Evolutionary conservation across 768 basidiomycete species (phyloP).

Genomic region (Peribolospora baueri): DNA sequence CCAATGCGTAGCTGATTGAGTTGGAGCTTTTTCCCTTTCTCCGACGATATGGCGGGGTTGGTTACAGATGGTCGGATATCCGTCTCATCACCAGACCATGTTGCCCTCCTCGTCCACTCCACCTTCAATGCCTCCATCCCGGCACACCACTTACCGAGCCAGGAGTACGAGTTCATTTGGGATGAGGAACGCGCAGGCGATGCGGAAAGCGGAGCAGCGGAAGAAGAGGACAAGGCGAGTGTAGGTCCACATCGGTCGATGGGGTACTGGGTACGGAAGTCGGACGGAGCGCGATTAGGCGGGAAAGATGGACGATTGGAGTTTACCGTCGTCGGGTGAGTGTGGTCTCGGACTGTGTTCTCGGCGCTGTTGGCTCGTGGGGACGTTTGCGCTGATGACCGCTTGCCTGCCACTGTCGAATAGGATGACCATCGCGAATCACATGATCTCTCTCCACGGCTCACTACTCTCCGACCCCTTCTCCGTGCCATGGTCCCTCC

Average conservation of each 20-base stretch:
- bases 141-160: conserved; percentile 21
- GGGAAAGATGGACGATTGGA: conserved; percentile 22
- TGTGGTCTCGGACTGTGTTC: conserved; percentile 2
- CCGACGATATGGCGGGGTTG: neutral
- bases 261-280: conserved; percentile 22
- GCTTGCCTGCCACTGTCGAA: neutral
- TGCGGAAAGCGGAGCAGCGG: conserved; percentile 14
- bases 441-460: conserved; percentile 14
- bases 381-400: neutral
- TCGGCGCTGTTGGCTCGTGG: neutral
- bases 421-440: conserved; percentile 14
- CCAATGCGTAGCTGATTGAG: neutral
- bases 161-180: conserved; percentile 22
- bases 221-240: conserved; percentile 21
- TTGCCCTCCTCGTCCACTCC: conserved; percentile 25
- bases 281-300: conserved; percentile 20
- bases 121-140: conserved; percentile 28
- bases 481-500: neutral
- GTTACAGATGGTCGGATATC: conserved; percentile 21
- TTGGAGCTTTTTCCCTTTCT: neutral
- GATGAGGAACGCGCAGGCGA: conserved; percentile 13
- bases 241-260: conserved; percentile 21
- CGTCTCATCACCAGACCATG: conserved; percentile 23
- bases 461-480: conserved; percentile 13
- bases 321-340: conserved; percentile 32